phyloP scores from a whole-genome alignment of 305 asterid genomes.

The Fraxinus albicans region DNA sequence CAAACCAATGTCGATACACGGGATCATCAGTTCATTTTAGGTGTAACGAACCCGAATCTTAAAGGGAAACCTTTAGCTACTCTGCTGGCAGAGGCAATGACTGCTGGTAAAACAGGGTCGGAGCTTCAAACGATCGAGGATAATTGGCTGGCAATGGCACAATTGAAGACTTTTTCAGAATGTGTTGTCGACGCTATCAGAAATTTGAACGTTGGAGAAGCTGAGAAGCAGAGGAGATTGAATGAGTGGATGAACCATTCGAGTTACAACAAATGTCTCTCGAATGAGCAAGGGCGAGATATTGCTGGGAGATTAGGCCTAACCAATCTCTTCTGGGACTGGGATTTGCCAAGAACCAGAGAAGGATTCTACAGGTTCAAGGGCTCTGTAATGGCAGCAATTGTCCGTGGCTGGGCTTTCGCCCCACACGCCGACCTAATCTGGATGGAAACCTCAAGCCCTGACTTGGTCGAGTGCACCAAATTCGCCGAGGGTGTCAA shows the following conservation, averaged over 20 bases:
- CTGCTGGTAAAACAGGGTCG: constrained; percentile 72
- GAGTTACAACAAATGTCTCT: constrained; percentile 61
- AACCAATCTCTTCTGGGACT: constrained; percentile 70
- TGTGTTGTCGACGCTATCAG: constrained; percentile 71
- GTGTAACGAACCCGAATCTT: constrained; percentile 68
- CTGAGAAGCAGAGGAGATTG: constrained; percentile 75
- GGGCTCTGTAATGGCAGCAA: constrained; percentile 83
- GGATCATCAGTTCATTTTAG: constrained; percentile 88
- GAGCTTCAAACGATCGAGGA: constrained; percentile 87
- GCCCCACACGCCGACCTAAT: constrained; percentile 69
- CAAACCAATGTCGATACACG: constrained; percentile 85
- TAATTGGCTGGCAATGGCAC: constrained; percentile 72
- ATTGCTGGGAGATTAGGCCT: constrained; percentile 65
- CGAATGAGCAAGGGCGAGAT: constrained; percentile 69
- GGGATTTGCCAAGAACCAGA: constrained; percentile 93
- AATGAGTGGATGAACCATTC: constrained; percentile 75
- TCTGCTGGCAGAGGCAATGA: constrained; percentile 69
- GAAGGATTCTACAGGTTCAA: constrained; percentile 89
- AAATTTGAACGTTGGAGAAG: constrained; percentile 44
- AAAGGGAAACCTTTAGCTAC: constrained; percentile 72
- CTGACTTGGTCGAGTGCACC: constrained; percentile 80
- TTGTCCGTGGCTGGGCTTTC: constrained; percentile 88
- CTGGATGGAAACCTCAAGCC: constrained; percentile 96
- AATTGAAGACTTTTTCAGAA: constrained; percentile 71
- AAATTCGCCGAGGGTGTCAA: constrained; percentile 78